Evolutionary conservation across 257 asterid species (phyloP), one percentile per base, ranked within the genome.

Genomic region (Coffea canephora): DNA sequence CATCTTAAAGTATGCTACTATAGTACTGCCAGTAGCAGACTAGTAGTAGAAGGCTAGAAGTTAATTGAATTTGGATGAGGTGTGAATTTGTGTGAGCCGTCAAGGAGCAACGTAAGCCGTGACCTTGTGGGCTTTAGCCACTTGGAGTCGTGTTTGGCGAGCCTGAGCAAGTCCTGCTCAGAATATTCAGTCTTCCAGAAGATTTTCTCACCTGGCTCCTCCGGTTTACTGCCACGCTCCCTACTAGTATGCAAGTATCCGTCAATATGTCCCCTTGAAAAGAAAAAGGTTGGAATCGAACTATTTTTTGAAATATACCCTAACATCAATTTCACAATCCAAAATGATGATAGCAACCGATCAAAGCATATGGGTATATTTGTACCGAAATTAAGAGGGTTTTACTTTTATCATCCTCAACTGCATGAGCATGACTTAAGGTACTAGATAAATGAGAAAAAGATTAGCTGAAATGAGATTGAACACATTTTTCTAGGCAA

Each of bases 121-220:
- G 80, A 76, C 70, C 39, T 77, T 21, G 79, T 73, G 59, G 69
- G 72, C 3, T 27, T 74, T 62, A 75, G 55, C 6, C 34, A 77
- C 79, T 64, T 6, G 36, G 57, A 50, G 81, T 78, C 81, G 75
- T 13, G 69, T 78, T 78, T 78, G 81, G 81, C 76, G 70, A 72
- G 75, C 62, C 54, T 23, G n/a, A 11, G 55, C 19, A 6, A 54
- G 25, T 73, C 68, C 78, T 49, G 18, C 61, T 4, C 16, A 46
- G 71, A 79, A 72, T 61, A 49, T 59, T 79, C 72, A 54, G 25
- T 66, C 69, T 36, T 77, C 74, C 50, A 68, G 81, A 77, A 77
- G 75, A n/a, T 77, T 21, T 46, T 54, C 46, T 12, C 48, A 0
- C 68, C 70, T 23, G 36, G 7, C 9, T 13, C 15, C 6, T 10